Percentiles rank a stretch among this genome's conserved stretches.
Conservation (phyloP, 306 rosid genomes). For the Lagenaria siceraria region DNA sequence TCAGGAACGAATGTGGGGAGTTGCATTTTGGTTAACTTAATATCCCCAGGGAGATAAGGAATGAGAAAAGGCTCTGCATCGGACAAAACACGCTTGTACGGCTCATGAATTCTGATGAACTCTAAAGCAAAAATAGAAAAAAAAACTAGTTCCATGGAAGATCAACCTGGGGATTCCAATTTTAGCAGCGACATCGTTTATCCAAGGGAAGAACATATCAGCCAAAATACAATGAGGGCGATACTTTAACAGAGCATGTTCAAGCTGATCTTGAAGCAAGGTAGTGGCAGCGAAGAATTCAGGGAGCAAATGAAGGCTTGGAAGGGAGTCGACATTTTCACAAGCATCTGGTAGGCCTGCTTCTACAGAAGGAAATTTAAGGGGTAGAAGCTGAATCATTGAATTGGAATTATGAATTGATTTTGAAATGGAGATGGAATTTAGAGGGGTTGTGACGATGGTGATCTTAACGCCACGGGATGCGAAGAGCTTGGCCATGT, state of each 20-base stretch:
- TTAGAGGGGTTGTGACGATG: constrained; percentile 1
- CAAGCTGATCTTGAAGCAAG: constrained; percentile 1
- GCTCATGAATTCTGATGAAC: constrained; percentile 17
- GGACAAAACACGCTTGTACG: constrained; percentile 24
- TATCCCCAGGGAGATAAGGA: constrained; percentile 30
- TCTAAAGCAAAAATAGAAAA: constrained; percentile 23
- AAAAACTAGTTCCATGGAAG: constrained; percentile 37
- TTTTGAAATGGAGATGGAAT: neutral
- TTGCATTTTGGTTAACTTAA: constrained; percentile 25
- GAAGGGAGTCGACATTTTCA: neutral
- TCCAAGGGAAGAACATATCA: constrained; percentile 37
- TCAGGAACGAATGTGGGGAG: neutral
- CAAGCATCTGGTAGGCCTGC: neutral
- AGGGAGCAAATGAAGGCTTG: neutral
- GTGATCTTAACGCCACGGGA: neutral
- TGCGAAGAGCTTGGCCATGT: neutral
- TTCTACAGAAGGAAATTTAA: neutral
- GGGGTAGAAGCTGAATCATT: neutral
- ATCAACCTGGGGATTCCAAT: constrained; percentile 39
- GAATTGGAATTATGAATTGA: neutral
- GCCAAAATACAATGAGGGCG: constrained; percentile 31
- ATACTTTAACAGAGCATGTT: constrained; percentile 18
- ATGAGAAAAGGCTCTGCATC: constrained; percentile 29
- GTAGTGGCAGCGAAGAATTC: neutral
- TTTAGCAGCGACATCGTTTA: constrained; percentile 27